Conservation (phyloP, 106 monocot species). For the Acorus gramineus region DNA sequence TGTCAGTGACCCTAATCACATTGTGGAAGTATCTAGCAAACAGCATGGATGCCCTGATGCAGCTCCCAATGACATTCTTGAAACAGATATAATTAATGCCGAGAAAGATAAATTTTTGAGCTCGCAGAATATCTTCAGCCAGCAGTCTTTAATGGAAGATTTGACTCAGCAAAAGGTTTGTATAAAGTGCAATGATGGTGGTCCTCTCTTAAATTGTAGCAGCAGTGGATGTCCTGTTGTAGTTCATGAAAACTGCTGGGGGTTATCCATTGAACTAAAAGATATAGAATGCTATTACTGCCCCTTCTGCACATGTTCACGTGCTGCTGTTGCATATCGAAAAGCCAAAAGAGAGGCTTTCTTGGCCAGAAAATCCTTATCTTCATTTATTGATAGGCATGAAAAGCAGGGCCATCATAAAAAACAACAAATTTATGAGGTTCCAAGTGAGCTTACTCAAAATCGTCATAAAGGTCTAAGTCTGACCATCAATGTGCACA, state of each 20-base stretch:
- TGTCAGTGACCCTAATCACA: background rate
- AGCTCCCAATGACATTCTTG: background rate
- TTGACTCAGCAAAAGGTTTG: conserved; percentile 24
- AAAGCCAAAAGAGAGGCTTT: conserved; percentile 24
- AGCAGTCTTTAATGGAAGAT: conserved; percentile 7
- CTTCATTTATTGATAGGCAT: conserved; percentile 20
- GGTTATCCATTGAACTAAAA: conserved; percentile 7
- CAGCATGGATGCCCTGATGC: conserved; percentile 12
- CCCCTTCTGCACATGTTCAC: conserved; percentile 43
- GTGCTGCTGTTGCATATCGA: conserved; percentile 24
- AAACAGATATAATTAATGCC: background rate
- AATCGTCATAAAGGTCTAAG: no score
- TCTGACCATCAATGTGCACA: no score
- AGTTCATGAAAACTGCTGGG: conserved; percentile 50
- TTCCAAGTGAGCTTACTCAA: background rate
- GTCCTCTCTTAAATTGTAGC: conserved; percentile 38
- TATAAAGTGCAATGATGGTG: conserved; percentile 40
- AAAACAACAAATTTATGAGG: background rate
- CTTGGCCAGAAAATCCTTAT: conserved; percentile 20
- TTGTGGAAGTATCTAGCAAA: conserved; percentile 7
- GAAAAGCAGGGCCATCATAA: background rate
- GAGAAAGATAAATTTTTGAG: conserved; percentile 9
- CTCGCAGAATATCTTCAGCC: conserved; percentile 8
- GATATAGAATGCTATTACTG: conserved; percentile 34
- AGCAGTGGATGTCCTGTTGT: conserved; percentile 27